These are phyloP conservation scores for Sindora glabra DNA, from an alignment of 306 rosid species.

Conservation along the genomic window DNA sequence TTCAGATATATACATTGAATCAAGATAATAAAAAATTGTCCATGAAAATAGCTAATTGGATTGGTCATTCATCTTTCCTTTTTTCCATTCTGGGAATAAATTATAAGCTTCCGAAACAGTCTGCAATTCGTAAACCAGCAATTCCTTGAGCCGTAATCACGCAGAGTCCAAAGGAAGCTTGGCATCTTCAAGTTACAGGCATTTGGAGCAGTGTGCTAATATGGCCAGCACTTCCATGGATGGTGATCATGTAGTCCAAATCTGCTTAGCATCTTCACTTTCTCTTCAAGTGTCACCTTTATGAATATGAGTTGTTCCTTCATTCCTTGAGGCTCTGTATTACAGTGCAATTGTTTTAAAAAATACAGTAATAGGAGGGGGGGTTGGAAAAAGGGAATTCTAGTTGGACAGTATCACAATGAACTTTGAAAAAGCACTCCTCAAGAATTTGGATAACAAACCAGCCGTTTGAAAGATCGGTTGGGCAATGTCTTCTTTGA, in stretches of 20 bases:
- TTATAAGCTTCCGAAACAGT: slow-evolving; percentile 27
- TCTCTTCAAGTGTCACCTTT: slow-evolving; percentile 20
- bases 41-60: slow-evolving; percentile 21
- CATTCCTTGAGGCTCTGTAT: slow-evolving; percentile 61
- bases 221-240: slow-evolving; percentile 19
- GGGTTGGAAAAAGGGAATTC: background rate
- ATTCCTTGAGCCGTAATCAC: slow-evolving; percentile 12
- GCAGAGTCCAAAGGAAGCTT: slow-evolving; percentile 19
- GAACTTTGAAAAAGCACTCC: background rate
- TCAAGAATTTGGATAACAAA: slow-evolving; percentile 23
- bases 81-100: slow-evolving; percentile 16
- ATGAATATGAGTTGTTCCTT: slow-evolving; percentile 33
- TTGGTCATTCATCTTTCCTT: slow-evolving; percentile 6
- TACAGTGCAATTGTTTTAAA: slow-evolving; percentile 1
- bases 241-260: slow-evolving; percentile 5
- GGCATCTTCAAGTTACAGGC: slow-evolving; percentile 18
- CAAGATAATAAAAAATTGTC: slow-evolving; percentile 23
- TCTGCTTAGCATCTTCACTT: slow-evolving; percentile 16
- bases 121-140: slow-evolving; percentile 16
- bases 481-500: slow-evolving; percentile 35
- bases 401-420: slow-evolving; percentile 8
- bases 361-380: background rate
- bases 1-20: background rate
- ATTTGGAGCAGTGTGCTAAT: slow-evolving; percentile 20
- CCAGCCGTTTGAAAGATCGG: slow-evolving; percentile 91